Conservation (phyloP, 2,329 filamentous ascomycete species). For the Metarhizium album region DNA sequence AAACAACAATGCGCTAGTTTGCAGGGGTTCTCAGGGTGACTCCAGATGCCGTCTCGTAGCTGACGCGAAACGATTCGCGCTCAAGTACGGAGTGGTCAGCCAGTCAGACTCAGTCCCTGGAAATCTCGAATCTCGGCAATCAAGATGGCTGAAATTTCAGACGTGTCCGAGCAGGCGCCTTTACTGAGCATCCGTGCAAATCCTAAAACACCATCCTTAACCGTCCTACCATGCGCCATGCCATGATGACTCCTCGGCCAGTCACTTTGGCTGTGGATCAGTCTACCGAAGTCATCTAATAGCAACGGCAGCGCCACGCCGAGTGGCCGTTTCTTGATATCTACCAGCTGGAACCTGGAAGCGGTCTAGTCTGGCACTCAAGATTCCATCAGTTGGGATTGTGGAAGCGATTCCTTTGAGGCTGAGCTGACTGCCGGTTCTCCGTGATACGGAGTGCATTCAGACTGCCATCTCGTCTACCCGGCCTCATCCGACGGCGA, state of each 20-base stretch:
- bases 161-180: too few relatives aligned
- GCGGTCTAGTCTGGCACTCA: too few relatives aligned
- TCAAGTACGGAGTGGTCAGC: not conserved
- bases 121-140: not conserved
- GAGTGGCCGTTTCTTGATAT: too few relatives aligned
- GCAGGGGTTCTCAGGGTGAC: not conserved
- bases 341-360: too few relatives aligned
- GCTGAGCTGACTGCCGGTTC: not conserved
- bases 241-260: too few relatives aligned
- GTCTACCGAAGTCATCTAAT: too few relatives aligned
- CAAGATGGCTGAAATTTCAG: too few relatives aligned
- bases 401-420: too few relatives aligned
- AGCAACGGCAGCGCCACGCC: too few relatives aligned
- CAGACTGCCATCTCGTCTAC: not conserved
- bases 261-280: too few relatives aligned
- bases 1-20: not conserved
- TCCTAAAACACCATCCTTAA: not conserved
- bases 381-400: too few relatives aligned
- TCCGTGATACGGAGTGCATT: not conserved
- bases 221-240: not conserved
- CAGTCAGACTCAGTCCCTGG: too few relatives aligned
- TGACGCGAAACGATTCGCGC: not conserved
- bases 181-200: conserved; percentile 4
- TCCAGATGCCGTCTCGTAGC: not conserved
- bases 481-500: not conserved